These are phyloP conservation scores for Evernia prunastri DNA, from an alignment of 495 filamentous ascomycete species.

Conservation along the genomic window DNA sequence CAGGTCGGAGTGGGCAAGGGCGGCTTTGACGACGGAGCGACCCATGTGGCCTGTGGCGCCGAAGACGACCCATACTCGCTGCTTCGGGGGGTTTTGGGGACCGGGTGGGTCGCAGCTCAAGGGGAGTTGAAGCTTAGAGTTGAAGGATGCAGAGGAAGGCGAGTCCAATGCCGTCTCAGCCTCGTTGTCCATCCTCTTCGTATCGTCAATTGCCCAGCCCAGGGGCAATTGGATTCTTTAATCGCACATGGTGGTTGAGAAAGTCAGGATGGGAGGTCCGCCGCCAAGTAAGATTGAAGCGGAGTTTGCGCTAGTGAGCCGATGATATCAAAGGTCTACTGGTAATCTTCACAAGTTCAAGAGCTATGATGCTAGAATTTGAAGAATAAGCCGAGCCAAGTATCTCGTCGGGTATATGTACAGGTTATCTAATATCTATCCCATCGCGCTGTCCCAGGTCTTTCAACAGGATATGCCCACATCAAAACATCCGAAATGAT, in stretches of 20 bases:
- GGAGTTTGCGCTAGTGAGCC: neutral
- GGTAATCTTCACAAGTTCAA: too few species aligned
- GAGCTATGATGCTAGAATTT: neutral
- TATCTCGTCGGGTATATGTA: slow-evolving; percentile 8
- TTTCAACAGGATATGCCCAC: neutral
- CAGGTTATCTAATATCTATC: slow-evolving; percentile 16
- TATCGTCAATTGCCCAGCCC: neutral
- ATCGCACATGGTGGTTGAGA: neutral
- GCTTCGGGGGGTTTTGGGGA: slow-evolving; percentile 63
- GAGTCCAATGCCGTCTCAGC: slow-evolving; percentile 6
- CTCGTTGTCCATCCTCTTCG: slow-evolving; percentile 12
- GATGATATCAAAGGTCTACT: too few species aligned
- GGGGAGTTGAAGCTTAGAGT: slow-evolving; percentile 54
- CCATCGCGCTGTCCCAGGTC: neutral
- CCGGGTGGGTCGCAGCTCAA: slow-evolving; percentile 73
- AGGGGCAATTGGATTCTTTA: neutral
- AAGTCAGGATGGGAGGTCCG: neutral
- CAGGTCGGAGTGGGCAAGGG: slow-evolving; percentile 74
- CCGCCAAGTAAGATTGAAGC: neutral
- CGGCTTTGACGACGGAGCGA: slow-evolving; percentile 75
- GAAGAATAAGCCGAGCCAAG: neutral
- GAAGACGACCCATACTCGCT: slow-evolving; percentile 86
- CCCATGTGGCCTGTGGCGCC: slow-evolving; percentile 96
- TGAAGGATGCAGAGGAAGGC: slow-evolving; percentile 9
- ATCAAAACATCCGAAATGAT: slow-evolving; percentile 11